A percentile compares a stretch with the other conserved stretches of the same genome.
These are phyloP conservation scores for Diospyros kaki DNA, from an alignment of 148 eudicot genomes.

Conservation along the genomic window DNA sequence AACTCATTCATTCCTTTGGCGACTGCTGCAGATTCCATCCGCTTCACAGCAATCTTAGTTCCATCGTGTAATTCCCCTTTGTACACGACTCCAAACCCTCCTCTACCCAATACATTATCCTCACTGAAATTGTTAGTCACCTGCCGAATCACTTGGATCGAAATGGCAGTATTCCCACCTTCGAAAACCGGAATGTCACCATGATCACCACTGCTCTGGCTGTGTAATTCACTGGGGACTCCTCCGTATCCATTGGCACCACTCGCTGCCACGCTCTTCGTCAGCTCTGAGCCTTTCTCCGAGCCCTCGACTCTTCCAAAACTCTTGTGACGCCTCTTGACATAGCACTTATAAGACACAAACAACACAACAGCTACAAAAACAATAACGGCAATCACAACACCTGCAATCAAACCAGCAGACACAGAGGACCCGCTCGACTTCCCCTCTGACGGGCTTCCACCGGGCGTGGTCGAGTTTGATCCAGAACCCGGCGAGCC, in stretches of 20 bases:
- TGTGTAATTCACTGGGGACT: constrained; percentile 33
- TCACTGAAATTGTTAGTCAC: constrained; percentile 65
- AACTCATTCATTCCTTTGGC: constrained; percentile 64
- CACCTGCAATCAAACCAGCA: constrained; percentile 35
- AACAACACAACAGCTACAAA: constrained; percentile 41
- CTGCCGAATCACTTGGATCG: constrained; percentile 52
- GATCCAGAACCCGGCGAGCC: constrained; percentile 15
- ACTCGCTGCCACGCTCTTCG: constrained; percentile 17
- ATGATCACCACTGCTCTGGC: constrained; percentile 37
- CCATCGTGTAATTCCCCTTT: constrained; percentile 67
- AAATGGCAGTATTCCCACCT: constrained; percentile 43
- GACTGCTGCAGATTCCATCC: constrained; percentile 56
- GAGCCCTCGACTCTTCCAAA: constrained; percentile 33
- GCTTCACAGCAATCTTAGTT: constrained; percentile 71
- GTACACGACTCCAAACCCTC: constrained; percentile 78
- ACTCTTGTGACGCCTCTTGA: constrained; percentile 29
- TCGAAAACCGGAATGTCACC: constrained; percentile 39
- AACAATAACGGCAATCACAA: constrained; percentile 39
- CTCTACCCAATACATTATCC: constrained; percentile 52
- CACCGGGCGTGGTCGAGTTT: not conserved
- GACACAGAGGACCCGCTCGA: constrained; percentile 17
- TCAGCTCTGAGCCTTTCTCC: constrained; percentile 13
- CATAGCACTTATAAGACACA: constrained; percentile 42
- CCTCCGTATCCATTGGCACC: constrained; percentile 29
- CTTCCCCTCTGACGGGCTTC: constrained; percentile 5